phyloP scores from a whole-genome alignment of 2,329 filamentous ascomycete genomes.

The Pezicula rhizophila region DNA sequence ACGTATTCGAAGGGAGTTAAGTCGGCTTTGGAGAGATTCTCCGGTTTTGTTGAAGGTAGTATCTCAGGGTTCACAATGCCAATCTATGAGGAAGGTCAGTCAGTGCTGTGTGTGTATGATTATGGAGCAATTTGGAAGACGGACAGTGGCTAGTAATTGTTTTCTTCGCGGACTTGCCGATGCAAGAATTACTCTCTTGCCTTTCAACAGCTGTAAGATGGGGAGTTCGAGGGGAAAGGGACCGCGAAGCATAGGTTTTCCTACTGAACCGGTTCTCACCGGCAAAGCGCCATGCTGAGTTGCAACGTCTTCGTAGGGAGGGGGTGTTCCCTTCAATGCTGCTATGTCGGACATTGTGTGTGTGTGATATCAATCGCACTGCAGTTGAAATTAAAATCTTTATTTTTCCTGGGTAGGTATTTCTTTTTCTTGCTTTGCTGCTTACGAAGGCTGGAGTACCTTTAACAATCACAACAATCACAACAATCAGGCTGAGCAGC shows the following conservation, averaged over 20 bases:
- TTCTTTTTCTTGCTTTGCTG: too few species aligned
- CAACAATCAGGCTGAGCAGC: too few species aligned
- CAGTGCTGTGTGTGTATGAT: not conserved
- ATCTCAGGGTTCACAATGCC: slow-evolving; percentile 80
- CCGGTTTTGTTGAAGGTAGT: slow-evolving; percentile 73
- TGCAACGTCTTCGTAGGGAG: slow-evolving; percentile 20
- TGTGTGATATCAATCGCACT: too few species aligned
- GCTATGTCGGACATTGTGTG: not conserved
- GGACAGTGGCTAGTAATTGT: slow-evolving; percentile 69
- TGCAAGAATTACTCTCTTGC: slow-evolving; percentile 80
- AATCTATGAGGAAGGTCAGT: slow-evolving; percentile 44
- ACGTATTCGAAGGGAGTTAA: slow-evolving; percentile 88
- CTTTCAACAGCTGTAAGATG: slow-evolving; percentile 68
- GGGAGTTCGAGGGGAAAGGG: slow-evolving; percentile 72
- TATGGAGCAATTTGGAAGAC: slow-evolving; percentile 6
- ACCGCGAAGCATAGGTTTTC: slow-evolving; percentile 26
- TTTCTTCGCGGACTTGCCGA: slow-evolving; percentile 82
- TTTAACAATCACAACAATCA: too few species aligned
- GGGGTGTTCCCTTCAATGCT: slow-evolving; percentile 10
- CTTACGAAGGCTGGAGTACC: too few species aligned
- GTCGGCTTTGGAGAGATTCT: slow-evolving; percentile 72
- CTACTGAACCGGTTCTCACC: slow-evolving; percentile 10
- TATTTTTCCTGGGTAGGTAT: too few species aligned
- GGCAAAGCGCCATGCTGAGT: slow-evolving; percentile 19
- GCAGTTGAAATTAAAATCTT: too few species aligned